Conservation (phyloP, 139 green algal species). For the Parachlorella kessleri region DNA sequence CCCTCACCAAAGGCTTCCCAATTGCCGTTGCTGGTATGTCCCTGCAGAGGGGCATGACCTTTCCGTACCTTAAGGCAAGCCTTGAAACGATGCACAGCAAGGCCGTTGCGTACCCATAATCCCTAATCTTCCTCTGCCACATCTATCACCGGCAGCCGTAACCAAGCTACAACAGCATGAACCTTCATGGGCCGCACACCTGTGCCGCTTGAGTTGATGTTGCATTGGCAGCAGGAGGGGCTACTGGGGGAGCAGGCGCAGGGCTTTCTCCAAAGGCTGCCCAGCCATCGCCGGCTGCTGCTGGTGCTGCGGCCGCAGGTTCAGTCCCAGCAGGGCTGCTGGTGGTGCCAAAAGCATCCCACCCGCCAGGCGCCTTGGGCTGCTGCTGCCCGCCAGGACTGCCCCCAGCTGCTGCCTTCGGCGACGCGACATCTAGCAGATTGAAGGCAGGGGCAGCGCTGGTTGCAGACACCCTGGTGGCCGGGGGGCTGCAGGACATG, state of each 20-base stretch:
- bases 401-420: slow-evolving; percentile 1
- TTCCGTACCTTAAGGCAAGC: too few relatives aligned
- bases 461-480: background rate
- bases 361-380: too few relatives aligned
- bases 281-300: slow-evolving; percentile 11
- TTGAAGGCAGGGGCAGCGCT: background rate
- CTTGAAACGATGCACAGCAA: too few relatives aligned
- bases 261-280: slow-evolving; percentile 5
- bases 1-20: too few relatives aligned
- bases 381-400: background rate
- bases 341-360: slow-evolving; percentile 3
- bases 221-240: slow-evolving; percentile 5
- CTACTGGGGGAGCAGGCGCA: background rate
- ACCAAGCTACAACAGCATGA: too few relatives aligned
- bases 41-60: too few relatives aligned
- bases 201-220: background rate
- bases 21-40: too few relatives aligned
- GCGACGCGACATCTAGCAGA: slow-evolving; percentile 9
- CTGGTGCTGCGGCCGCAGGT: background rate
- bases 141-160: too few relatives aligned
- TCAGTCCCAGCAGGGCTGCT: slow-evolving; percentile 2
- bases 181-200: background rate
- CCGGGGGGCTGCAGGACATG: background rate
- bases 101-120: too few relatives aligned
- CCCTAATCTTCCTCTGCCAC: too few relatives aligned